A percentile compares a stretch with the other conserved stretches of the same genome.
phyloP scores from a whole-genome alignment of 495 filamentous ascomycete genomes.

The Aspergillus conjunctus region DNA sequence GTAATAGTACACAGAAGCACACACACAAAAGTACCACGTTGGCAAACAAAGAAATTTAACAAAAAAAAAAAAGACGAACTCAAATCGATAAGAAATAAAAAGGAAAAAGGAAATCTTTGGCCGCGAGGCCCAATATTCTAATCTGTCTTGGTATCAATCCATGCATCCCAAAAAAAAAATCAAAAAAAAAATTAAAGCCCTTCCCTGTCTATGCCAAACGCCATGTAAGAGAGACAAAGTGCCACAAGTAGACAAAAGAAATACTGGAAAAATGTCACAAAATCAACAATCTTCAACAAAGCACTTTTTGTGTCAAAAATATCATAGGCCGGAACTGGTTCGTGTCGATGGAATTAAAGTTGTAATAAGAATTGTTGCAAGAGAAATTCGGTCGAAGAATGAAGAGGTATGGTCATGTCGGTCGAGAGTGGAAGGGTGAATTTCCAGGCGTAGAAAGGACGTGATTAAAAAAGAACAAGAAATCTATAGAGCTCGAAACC shows the following conservation, averaged over 20 bases:
- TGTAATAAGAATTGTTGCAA: constrained; percentile 10
- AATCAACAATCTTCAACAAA: constrained; percentile 27
- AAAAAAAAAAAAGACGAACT: constrained; percentile 11
- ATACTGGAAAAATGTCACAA: constrained; percentile 24
- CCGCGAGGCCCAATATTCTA: constrained; percentile 51
- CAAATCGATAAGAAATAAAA: constrained; percentile 20
- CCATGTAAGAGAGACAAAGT: constrained; percentile 31
- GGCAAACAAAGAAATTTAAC: constrained; percentile 22
- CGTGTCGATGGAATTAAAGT: constrained; percentile 31
- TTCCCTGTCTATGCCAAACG: constrained; percentile 50
- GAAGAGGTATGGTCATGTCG: constrained; percentile 19
- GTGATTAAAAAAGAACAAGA: constrained; percentile 39
- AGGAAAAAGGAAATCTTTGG: constrained; percentile 37
- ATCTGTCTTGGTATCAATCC: constrained; percentile 49
- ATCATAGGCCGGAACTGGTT: constrained; percentile 33
- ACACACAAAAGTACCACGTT: constrained; percentile 22
- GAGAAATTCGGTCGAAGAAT: constrained; percentile 18
- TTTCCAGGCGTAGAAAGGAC: constrained; percentile 19
- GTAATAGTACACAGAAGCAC: constrained; percentile 23
- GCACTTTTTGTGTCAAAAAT: constrained; percentile 38
- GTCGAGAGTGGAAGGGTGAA: constrained; percentile 19
- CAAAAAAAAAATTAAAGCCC: constrained; percentile 36
- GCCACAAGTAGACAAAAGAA: constrained; percentile 26
- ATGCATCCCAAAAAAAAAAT: constrained; percentile 42
- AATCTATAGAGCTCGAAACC: constrained; percentile 37